Evolutionary conservation across 345 rosid species (phyloP).

Genomic region (Sonneratia alba): DNA sequence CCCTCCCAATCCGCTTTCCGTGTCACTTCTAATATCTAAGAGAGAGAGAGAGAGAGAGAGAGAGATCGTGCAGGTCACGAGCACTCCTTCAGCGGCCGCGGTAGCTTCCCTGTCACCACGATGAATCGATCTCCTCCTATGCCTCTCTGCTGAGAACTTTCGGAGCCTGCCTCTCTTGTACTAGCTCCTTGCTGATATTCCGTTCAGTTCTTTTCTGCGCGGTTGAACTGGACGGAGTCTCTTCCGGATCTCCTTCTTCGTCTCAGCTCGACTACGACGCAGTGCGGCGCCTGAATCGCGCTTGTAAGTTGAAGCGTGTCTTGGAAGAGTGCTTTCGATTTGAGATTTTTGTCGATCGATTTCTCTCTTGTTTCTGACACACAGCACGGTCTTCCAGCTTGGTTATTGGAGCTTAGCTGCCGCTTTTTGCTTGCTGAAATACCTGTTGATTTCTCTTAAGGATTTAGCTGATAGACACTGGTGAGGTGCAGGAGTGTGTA

Average conservation of each 20-base stretch:
- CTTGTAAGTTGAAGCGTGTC: not conserved
- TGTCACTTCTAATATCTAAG: too few relatives aligned
- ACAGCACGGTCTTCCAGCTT: too few relatives aligned
- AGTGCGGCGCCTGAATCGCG: not conserved
- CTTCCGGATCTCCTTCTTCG: not conserved
- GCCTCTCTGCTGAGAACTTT: not conserved
- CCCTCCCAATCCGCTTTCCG: too few relatives aligned
- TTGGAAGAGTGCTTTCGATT: not conserved
- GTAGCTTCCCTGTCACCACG: not conserved
- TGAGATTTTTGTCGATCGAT: not conserved
- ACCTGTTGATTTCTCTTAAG: not conserved
- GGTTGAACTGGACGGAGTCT: too few relatives aligned
- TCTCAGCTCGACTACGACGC: not conserved
- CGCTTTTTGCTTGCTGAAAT: not conserved
- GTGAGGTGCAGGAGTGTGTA: not conserved
- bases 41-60: not conserved
- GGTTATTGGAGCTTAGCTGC: not conserved
- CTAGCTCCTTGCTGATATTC: not conserved
- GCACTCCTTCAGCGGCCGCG: not conserved
- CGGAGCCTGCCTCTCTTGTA: not conserved
- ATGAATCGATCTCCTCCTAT: not conserved
- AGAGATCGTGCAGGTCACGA: not conserved
- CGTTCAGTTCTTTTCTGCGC: not conserved
- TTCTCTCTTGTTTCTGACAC: not conserved
- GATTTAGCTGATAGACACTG: not conserved